Evolutionary conservation across 164 flowering plant genomes (phyloP).

Genomic region (Chloranthus sessilifolius): DNA sequence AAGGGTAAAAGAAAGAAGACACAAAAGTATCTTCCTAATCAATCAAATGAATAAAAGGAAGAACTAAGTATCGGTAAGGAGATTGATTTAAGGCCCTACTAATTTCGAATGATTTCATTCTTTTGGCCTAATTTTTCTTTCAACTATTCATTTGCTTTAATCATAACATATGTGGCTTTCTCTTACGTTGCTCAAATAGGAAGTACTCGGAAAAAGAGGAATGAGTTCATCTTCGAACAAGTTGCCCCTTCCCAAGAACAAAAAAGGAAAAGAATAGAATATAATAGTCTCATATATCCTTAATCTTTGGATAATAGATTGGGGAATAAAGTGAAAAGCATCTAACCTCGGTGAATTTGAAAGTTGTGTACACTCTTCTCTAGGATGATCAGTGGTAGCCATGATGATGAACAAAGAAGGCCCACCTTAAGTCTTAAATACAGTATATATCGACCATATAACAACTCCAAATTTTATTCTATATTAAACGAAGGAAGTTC

Average conservation of each 20-base stretch:
- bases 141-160: too few relatives aligned
- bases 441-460: constrained; percentile 12
- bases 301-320: not conserved
- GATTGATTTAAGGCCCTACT: too few relatives aligned
- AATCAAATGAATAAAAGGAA: too few relatives aligned
- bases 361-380: not conserved
- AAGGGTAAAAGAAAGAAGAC: too few relatives aligned
- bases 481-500: too few relatives aligned
- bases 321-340: constrained; percentile 7
- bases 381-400: constrained; percentile 3
- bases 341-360: constrained; percentile 6
- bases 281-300: not conserved
- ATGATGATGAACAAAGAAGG: constrained; percentile 6
- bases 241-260: not conserved
- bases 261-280: not conserved
- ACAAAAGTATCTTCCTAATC: too few relatives aligned
- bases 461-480: too few relatives aligned
- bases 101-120: too few relatives aligned
- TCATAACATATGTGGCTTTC: too few relatives aligned
- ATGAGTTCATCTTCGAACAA: not conserved
- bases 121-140: too few relatives aligned
- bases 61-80: too few relatives aligned
- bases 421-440: constrained; percentile 4
- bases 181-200: not conserved
- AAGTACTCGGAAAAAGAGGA: not conserved